Conservation (phyloP, 164 flowering plant species). For the Sextonia rubra region DNA sequence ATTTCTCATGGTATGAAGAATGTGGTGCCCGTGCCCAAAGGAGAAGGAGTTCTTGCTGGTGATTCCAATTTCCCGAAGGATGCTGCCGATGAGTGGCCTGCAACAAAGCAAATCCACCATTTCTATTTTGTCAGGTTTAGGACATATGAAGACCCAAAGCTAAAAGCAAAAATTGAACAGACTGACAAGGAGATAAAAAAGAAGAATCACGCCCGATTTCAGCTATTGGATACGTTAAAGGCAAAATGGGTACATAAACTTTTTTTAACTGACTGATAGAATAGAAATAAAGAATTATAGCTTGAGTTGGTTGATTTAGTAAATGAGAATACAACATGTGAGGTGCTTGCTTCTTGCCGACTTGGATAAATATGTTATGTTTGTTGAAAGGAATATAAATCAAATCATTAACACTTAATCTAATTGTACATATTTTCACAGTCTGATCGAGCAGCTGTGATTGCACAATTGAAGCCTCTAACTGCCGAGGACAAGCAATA, state of each 20-base stretch:
- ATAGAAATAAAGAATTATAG: no score
- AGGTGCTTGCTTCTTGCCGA: background rate
- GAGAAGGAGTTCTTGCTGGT: constrained; percentile 28
- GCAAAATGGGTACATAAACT: constrained; percentile 52
- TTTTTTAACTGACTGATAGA: background rate
- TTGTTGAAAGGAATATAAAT: no score
- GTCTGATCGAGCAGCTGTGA: constrained; percentile 48
- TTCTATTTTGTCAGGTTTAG: constrained; percentile 61
- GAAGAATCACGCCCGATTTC: constrained; percentile 47
- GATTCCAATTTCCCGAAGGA: constrained; percentile 53
- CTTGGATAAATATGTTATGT: background rate
- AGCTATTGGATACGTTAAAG: constrained; percentile 50
- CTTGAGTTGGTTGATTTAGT: background rate
- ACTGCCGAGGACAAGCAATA: constrained; percentile 43
- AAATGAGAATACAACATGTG: background rate
- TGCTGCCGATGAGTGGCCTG: constrained; percentile 89
- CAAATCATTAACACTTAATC: background rate
- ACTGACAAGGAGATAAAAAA: constrained; percentile 60
- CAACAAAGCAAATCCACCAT: constrained; percentile 48
- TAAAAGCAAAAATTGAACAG: constrained; percentile 58
- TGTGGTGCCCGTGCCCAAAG: constrained; percentile 24
- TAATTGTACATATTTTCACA: constrained; percentile 20
- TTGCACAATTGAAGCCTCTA: constrained; percentile 42
- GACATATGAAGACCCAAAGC: constrained; percentile 61
- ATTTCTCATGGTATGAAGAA: constrained; percentile 44